These are phyloP conservation scores for Ceratobasidium sp. DNA, from an alignment of 1,284 basidiomycete genomes.

Conservation along the genomic window DNA sequence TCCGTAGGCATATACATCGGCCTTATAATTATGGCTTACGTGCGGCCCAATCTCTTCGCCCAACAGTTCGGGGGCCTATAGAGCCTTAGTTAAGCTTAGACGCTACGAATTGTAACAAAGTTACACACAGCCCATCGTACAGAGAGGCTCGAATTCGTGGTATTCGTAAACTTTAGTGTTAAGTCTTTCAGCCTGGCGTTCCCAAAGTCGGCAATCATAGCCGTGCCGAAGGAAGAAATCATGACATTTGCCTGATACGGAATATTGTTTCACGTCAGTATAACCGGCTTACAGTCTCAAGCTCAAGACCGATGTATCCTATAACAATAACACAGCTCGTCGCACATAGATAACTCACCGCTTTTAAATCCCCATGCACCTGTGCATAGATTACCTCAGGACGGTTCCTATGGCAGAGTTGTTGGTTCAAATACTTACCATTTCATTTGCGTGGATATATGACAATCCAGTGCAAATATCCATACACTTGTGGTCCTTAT, in stretches of 20 bases:
- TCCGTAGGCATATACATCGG: constrained; percentile 14
- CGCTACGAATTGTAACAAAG: too few species aligned
- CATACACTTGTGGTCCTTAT: too few species aligned
- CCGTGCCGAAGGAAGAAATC: not conserved
- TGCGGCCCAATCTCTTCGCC: too few species aligned
- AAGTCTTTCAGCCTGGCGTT: not conserved
- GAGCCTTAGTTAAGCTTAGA: too few species aligned
- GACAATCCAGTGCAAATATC: constrained; percentile 5
- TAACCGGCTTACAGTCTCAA: too few species aligned
- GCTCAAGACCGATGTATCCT: too few species aligned
- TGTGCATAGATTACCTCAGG: not conserved
- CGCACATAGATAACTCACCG: not conserved
- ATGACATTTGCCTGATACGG: not conserved
- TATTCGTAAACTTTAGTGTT: not conserved
- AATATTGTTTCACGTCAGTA: too few species aligned
- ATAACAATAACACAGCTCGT: too few species aligned
- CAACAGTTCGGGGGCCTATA: too few species aligned
- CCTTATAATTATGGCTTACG: too few species aligned
- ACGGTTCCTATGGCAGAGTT: not conserved
- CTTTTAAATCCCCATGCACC: constrained; percentile 25
- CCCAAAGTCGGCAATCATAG: constrained; percentile 18
- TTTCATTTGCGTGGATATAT: not conserved
- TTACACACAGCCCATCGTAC: constrained; percentile 3
- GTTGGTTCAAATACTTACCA: not conserved
- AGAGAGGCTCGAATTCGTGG: not conserved